Evolutionary conservation across 2,329 filamentous ascomycete species (phyloP), one percentile per base, ranked within the genome.

Genomic region (Fusarium fracticaudum): DNA sequence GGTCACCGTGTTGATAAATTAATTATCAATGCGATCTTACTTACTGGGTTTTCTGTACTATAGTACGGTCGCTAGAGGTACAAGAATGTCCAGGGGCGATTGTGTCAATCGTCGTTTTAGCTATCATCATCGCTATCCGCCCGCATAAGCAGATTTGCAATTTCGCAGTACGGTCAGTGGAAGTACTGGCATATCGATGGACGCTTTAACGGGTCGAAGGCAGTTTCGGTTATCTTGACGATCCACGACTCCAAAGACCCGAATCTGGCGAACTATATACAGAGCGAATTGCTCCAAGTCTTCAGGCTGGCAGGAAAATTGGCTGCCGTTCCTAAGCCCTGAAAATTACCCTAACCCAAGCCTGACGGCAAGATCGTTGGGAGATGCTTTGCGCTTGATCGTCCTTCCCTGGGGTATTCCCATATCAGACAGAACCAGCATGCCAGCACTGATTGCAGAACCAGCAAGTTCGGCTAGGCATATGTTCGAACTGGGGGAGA

Each of bases 161-260:
- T 35, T 35, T 35, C 13, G 0, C 14, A 35, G 33, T 15, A 35
- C 14, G 33, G 33, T 15, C 14, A 35, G 33, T 15, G 5, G 31
- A 13, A 10, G 26, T 64, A 68, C 12, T 22, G 15, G 24, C 22
- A 57, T 18, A 17, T 33, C 24, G 8, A 6, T 14, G 12, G 4
- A 12, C 26, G 13, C 7, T 14, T 17, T 2, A 11, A 47, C 11
- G 26, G 7, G 8, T 4, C n/a, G 9, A 8, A 22, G 14, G 33
- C 2, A 48, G 67, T 65, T 20, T 61, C 53, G 3, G 64, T 76
- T 3, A 66, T 77, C 31, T 44, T 73, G 1, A 68, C 68, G 3
- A 41, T 72, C 8, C 18, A 15, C 6, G 12, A 62, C 17, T 47
- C 18, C 0, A 47, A 29, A 26, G 18, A 29, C 20, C 12, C 8